Base-by-base conservation (phyloP, 805 yeast genomes). In the Candida tibetensis region DNA sequence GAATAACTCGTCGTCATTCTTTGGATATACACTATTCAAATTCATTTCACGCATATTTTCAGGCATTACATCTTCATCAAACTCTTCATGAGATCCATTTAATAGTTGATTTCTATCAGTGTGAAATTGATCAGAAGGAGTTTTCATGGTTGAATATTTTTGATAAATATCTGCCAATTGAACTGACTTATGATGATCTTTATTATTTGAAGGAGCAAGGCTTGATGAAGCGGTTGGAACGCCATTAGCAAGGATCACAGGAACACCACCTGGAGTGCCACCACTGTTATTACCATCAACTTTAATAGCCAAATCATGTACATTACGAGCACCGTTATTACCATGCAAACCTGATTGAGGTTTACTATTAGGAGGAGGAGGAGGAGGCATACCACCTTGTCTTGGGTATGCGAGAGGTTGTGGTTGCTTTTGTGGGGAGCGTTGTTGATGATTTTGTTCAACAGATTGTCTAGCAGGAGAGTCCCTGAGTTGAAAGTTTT, bases 151-250 rank as follows among this genome's bases (percentile, higher is more conserved):
- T 12, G 64, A 57, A 46, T 69, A 69, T 41, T 69, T 69, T 30
- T 66, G 71, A 46, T 69, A 69, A 18, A 69, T 69, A 36, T 69
- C 73, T 1, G 62, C 64, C 40, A 69, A 54, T 48, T 65, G 69
- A n/a, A 66, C 55, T 1, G 69, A 64, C 34, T 51, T 51, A 47
- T 64, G 71, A 30, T 49, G 51, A 19, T 53, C 52, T 27, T 41
- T 44, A 28, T 32, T 22, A 12, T 32, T 19, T 9, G 17, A 27
- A 7, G 35, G 13, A 6, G 29, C 10, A 21, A 13, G 9, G 36
- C 33, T 19, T n/a, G 27, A 14, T 29, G 37, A 14, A 8, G 26
- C 34, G n/a, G n/a, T n/a, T n/a, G n/a, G n/a, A 9, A 18, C 30
- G 19, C 35, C 36, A 4, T 33, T 21, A 12, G 41, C 19, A 4